Evolutionary conservation across 2,329 filamentous ascomycete species (phyloP), one percentile per base, ranked within the genome.

Genomic region (Cladosporium sphaerospermum): DNA sequence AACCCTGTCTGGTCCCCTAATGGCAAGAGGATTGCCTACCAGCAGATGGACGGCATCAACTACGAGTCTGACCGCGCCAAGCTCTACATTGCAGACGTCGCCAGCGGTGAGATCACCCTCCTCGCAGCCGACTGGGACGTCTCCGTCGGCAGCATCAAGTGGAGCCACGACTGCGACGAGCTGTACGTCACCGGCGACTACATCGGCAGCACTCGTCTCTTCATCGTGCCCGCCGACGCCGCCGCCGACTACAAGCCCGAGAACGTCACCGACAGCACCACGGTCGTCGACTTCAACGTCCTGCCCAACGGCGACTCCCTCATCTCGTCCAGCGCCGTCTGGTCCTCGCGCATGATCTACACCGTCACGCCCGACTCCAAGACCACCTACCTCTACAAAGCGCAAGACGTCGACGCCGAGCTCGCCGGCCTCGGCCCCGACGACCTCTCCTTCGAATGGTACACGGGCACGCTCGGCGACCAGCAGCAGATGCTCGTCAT

Each of bases 381-480:
- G 14, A 49, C 57, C 5, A 54, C 54, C n/a, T 62, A 59, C 53
- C 55, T 58, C 31, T 61, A 61, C 56, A 56, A 59, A 37, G 60
- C 61, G 10, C 58, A 63, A 39, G 61, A 63, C 19, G 28, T 52
- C 23, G 59, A 63, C 34, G 28, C 54, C 2, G 54, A 62, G n/a
- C 55, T 63, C 7, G 55, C 57, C 2, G 61, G 61, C 9, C 56
- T 63, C 10, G 56, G 58, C 8, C 58, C 58, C 2, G 55, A 59
- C 31, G 58, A 62, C 23, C 31, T 57, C 0, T 52, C 47, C 32
- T 62, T 43, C 34, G 45, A 59, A 32, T 63, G 59, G 59, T 63
- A 63, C 48, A 57, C 59, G 19, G 61, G 61, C 34, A 61, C 58
- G n/a, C 53, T 61, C 9, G 60, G 60, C 23, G 61, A 63, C 54